Evolutionary conservation across 2,329 filamentous ascomycete genomes (phyloP).

Genomic region (Leptodontidium sp.): DNA sequence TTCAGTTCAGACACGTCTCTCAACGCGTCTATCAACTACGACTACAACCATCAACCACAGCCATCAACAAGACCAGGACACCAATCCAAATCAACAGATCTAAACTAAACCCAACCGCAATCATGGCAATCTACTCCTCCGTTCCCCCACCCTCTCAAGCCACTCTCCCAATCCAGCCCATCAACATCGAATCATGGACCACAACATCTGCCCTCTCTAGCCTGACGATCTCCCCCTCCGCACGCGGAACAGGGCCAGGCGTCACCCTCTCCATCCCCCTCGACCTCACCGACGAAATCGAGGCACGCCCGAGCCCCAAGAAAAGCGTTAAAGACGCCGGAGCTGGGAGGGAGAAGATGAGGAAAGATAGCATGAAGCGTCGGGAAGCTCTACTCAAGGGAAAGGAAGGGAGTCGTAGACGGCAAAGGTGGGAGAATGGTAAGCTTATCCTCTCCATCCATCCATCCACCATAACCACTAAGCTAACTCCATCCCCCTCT

Average conservation of each 20-base stretch:
- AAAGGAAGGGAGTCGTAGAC: constrained; percentile 86
- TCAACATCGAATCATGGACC: constrained; percentile 75
- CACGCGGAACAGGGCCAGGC: constrained; percentile 61
- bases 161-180: constrained; percentile 40
- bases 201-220: constrained; percentile 63
- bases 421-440: constrained; percentile 97
- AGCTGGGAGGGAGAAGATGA: constrained; percentile 46
- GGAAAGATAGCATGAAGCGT: constrained; percentile 66
- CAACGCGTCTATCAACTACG: not conserved
- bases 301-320: not conserved
- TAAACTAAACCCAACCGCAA: constrained; percentile 26
- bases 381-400: constrained; percentile 72
- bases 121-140: constrained; percentile 62
- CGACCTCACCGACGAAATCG: constrained; percentile 53
- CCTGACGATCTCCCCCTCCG: constrained; percentile 61
- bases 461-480: not conserved
- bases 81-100: not conserved
- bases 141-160: constrained; percentile 58
- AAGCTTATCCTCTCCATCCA: constrained; percentile 43
- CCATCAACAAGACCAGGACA: not conserved
- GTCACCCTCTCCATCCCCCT: constrained; percentile 78
- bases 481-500: not conserved
- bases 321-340: constrained; percentile 41
- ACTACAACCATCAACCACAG: not conserved
- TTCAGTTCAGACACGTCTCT: too few species aligned